Evolutionary conservation across 148 eudicot species (phyloP), one percentile per base, ranked within the genome.

Genomic region (Cornus suecica): DNA sequence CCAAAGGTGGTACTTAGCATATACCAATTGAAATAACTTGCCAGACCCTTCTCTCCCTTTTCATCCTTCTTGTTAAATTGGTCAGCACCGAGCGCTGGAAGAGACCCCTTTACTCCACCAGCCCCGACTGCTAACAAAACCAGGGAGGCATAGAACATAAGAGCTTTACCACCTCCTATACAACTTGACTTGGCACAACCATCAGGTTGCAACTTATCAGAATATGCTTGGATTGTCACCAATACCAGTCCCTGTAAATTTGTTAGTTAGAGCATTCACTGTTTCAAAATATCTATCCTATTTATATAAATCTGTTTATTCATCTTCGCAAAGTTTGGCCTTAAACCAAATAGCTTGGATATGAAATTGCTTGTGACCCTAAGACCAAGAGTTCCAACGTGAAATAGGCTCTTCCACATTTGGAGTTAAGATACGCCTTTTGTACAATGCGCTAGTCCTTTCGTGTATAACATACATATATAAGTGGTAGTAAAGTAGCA

Each of bases 81-180:
- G 65, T 84, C 87, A 0, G 87, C 87, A n/a, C 87, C 87, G 1
- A 81, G 79, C 20, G 87, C 78, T 26, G 84, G 74, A 45, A 85
- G 56, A 0, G 83, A 65, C 0, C 87, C 87, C 68, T 76, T 81
- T 22, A 85, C 79, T 4, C 87, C 87, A 1, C 87, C 87, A 24
- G 76, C 76, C 4, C 87, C 87, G 10, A 85, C 54, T 25, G 85
- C 87, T 52, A 81, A 28, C 41, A 84, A 45, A 52, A 42, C 68
- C 9, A 84, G 22, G 10, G 82, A 75, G 31, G 54, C 37, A 48
- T 78, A 84, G 20, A 84, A 78, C 78, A 78, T 32, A 2, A 73
- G 18, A 3, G 84, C 80, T 30, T 75, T 34, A 0, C 58, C 73
- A n/a, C 84, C 84, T 28, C 71, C 45, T 23, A 84, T 18, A 24